phyloP scores from a whole-genome alignment of 495 filamentous ascomycete species.

The Lasiosphaeria miniovina region DNA sequence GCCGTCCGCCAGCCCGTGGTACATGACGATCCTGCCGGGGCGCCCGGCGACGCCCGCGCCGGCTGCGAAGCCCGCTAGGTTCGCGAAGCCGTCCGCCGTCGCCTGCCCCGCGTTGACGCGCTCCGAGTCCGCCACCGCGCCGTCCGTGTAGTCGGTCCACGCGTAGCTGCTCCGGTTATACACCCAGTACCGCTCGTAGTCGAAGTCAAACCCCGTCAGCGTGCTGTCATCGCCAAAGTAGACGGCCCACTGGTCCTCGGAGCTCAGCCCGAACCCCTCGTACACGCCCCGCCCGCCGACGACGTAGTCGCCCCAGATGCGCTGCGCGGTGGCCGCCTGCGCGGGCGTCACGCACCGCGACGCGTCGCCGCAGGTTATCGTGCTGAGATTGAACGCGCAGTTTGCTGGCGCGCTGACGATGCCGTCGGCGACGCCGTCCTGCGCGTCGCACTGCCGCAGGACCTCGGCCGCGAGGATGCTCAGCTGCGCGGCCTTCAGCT shows the following conservation, averaged over 20 bases:
- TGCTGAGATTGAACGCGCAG: conserved; percentile 55
- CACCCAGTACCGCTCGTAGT: conserved; percentile 39
- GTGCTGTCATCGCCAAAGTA: conserved; percentile 25
- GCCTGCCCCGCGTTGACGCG: conserved; percentile 34
- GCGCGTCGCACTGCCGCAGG: conserved; percentile 60
- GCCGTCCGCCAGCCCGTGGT: conserved; percentile 54
- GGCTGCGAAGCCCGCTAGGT: conserved; percentile 42
- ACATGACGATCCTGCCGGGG: conserved; percentile 52
- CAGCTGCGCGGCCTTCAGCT: conserved; percentile 52
- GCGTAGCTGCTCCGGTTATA: conserved; percentile 41
- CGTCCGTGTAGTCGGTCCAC: conserved; percentile 34
- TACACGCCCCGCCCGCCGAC: conserved; percentile 50
- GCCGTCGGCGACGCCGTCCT: conserved; percentile 62
- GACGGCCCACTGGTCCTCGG: conserved; percentile 30
- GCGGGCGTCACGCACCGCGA: conserved; percentile 52
- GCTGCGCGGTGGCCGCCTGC: conserved; percentile 53
- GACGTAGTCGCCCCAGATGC: conserved; percentile 51
- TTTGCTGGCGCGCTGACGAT: conserved; percentile 61
- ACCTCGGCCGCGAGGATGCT: conserved; percentile 54
- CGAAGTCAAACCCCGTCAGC: conserved; percentile 32
- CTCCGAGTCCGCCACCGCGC: conserved; percentile 22
- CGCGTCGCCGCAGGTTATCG: conserved; percentile 50
- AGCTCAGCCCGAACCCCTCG: conserved; percentile 42
- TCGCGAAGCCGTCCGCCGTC: conserved; percentile 44
- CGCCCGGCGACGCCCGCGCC: conserved; percentile 26